Percentiles rank a stretch among this genome's conserved stretches.
Evolutionary conservation across 2,329 filamentous ascomycete genomes (phyloP).

Genomic region (Fusarium siculi): DNA sequence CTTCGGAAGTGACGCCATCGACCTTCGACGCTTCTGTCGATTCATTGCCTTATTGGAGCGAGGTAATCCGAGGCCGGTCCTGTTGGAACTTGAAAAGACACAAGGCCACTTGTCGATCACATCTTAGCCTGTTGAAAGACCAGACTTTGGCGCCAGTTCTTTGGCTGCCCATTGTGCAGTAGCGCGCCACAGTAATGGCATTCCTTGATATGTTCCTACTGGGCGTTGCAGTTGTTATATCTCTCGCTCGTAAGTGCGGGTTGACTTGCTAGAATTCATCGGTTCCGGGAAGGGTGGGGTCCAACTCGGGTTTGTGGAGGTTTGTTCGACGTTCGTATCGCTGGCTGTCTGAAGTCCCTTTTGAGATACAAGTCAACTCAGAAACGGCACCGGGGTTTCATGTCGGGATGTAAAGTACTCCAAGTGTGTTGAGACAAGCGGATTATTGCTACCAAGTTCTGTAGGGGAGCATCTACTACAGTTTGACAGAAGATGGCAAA

Average conservation of each 20-base stretch:
- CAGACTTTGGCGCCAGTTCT: background rate
- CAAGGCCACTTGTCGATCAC: background rate
- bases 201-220: background rate
- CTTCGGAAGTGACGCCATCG: background rate
- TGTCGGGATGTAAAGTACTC: background rate
- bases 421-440: background rate
- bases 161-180: background rate
- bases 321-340: background rate
- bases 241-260: background rate
- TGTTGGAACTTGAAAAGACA: background rate
- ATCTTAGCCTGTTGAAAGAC: background rate
- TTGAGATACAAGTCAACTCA: too few relatives aligned
- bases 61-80: background rate
- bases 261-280: background rate
- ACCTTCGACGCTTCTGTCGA: background rate
- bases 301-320: too few relatives aligned
- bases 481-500: background rate
- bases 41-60: background rate
- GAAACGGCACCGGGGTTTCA: too few relatives aligned
- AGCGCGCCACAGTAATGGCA: too few relatives aligned
- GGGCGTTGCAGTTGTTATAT: background rate
- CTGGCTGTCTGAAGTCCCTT: background rate
- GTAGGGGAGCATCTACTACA: background rate
- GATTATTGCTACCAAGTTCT: background rate
- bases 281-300: background rate